Base-by-base conservation (phyloP, 2,329 filamentous ascomycete genomes). In the Colletotrichum chrysophilum region DNA sequence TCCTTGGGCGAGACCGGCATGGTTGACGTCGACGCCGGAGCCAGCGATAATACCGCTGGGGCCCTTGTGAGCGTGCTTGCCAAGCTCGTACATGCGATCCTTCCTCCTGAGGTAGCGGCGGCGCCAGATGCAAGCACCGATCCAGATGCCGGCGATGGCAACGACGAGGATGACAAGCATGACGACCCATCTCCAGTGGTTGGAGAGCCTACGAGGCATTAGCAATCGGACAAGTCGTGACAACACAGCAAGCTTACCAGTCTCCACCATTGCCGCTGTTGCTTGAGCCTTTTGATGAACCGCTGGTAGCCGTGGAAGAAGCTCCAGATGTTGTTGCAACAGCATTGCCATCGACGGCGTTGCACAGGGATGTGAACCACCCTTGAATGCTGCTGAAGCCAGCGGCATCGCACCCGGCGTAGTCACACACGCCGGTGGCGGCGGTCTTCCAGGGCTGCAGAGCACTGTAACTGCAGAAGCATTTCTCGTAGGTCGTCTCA, bases 121-220 rank as follows among this genome's bases (percentile, higher is more conserved):
- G 78, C 95, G 94, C 85, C 95, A 91, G 83, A 94, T 90, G 80
- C 93, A 91, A 52, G 93, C 93, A 21, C 91, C 88, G 52, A 93
- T 85, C 88, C 93, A 94, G 80, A 95, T 90, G 73, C 88, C 87
- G 16, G 89, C 85, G 76, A 97, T 94, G 69, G 88, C 93, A 75
- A 96, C 87, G 58, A 93, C 89, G 32, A 97, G 88, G 77, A 96
- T 87, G 78, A 95, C 92, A 69, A 97, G 88, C 89, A 97, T 95
- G 77, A 96, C 89, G 61, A 97, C 91, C 95, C 95, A 98, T 86
- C 92, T 89, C 87, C 91, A 95, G 83, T 96, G 94, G 32, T 87
- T 89, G 9, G 89, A 88, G 66, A 94, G 85, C 94, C 94, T 95
- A 76, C 16, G 26, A 48, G 10, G n/a, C 2, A 10, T 52, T 64